phyloP scores from a whole-genome alignment of 2,329 filamentous ascomycete genomes.

The Mycosphaerelloides madeirae region DNA sequence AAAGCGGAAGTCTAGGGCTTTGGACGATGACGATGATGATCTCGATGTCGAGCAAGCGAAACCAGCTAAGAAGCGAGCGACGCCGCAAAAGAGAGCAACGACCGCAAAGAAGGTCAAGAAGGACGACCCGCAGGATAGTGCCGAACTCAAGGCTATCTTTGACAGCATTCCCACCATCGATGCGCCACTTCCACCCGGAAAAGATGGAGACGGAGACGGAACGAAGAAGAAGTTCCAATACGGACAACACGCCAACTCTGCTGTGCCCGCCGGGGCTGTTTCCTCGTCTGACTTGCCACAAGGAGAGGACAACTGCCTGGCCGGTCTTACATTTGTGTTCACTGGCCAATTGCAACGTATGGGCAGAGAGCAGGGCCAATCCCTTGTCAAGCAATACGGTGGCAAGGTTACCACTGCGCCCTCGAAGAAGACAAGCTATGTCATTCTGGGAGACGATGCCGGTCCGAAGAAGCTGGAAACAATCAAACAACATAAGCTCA shows the following conservation, averaged over 20 bases:
- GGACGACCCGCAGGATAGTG: conserved; percentile 60
- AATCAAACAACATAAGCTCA: conserved; percentile 73
- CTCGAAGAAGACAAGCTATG: conserved; percentile 89
- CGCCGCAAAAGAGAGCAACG: conserved; percentile 44
- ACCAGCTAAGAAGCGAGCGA: conserved; percentile 55
- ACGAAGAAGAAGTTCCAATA: conserved; percentile 68
- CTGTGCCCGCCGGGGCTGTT: conserved; percentile 58
- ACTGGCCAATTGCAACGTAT: conserved; percentile 80
- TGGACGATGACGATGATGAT: conserved; percentile 52
- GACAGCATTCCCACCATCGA: conserved; percentile 79
- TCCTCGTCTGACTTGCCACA: conserved; percentile 68
- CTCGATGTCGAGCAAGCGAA: conserved; percentile 38
- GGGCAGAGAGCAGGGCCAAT: conserved; percentile 77
- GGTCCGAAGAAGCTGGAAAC: conserved; percentile 89
- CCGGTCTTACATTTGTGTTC: conserved; percentile 88
- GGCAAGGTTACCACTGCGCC: conserved; percentile 83
- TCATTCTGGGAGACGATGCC: conserved; percentile 85
- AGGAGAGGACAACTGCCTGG: conserved; percentile 83
- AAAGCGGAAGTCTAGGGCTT: conserved; percentile 58
- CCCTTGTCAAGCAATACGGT: conserved; percentile 85
- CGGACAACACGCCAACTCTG: conserved; percentile 50
- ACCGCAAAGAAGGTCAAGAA: conserved; percentile 60
- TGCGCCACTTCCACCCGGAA: conserved; percentile 76
- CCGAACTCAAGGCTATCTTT: conserved; percentile 75
- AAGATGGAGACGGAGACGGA: conserved; percentile 47